Evolutionary conservation across 108 stramenopile species (phyloP).

Genomic region (Cyclostephanos tholiformis): DNA sequence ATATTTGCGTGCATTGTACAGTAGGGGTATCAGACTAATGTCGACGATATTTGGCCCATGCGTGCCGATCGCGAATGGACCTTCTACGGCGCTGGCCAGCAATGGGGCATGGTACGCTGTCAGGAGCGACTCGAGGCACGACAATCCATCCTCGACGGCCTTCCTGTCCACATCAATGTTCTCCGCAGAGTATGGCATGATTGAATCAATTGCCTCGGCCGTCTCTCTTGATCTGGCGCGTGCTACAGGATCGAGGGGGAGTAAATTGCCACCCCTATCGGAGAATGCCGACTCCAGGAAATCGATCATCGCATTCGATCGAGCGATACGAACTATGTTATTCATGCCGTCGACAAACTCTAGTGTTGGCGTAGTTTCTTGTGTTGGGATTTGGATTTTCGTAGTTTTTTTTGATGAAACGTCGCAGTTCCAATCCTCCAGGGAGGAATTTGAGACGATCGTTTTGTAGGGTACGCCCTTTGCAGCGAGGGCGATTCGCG

Average conservation of each 20-base stretch:
- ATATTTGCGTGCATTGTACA: constrained; percentile 68
- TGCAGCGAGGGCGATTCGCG: constrained; percentile 70
- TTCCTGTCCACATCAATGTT: background rate
- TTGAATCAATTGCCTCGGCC: constrained; percentile 61
- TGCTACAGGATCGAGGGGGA: constrained; percentile 52
- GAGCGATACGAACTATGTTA: constrained; percentile 44
- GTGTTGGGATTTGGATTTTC: constrained; percentile 60
- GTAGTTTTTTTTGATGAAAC: constrained; percentile 33
- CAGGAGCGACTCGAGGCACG: constrained; percentile 55
- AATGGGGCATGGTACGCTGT: constrained; percentile 9
- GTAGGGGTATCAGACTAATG: constrained; percentile 66
- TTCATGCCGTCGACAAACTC: constrained; percentile 55
- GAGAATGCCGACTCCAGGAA: constrained; percentile 76
- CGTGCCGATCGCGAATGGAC: constrained; percentile 70
- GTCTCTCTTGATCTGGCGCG: constrained; percentile 61
- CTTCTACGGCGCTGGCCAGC: constrained; percentile 17
- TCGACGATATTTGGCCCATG: constrained; percentile 80
- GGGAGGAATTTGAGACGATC: constrained; percentile 44
- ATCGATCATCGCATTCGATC: constrained; percentile 81
- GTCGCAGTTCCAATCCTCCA: too few species aligned
- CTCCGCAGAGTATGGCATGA: constrained; percentile 72
- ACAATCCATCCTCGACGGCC: constrained; percentile 48
- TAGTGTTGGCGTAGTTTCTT: constrained; percentile 65
- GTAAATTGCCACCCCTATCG: constrained; percentile 31
- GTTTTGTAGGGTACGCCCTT: constrained; percentile 68